Base-by-base conservation (phyloP, 2,329 filamentous ascomycete genomes). In the Sporothrix pallida region DNA sequence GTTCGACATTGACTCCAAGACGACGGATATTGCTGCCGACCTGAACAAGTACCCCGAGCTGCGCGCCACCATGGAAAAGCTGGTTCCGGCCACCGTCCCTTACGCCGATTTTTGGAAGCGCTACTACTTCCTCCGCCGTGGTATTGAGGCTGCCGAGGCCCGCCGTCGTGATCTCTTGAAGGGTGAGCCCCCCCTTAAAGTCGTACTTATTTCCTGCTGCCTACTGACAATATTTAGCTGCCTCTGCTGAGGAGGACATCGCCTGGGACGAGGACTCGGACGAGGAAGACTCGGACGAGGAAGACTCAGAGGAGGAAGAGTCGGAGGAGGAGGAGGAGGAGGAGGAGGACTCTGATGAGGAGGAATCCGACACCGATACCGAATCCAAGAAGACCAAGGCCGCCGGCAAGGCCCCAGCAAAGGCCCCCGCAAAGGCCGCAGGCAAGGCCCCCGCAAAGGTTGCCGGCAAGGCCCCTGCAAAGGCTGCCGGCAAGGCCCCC, bases 111-210 rank as follows among this genome's bases (percentile, higher is more conserved):
- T 99, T 81, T 99, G 96, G 95, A 92, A 89, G 80, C 88, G 96
- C 73, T 99, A 99, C 83, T 98, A 98, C 81, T 99, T 97, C 85
- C 84, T 98, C 76, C 88, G 95, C 79, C 92, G 97, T 79, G 93
- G 96, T 17, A 92, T 99, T 76, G 95, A 98, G 84, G 95, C 93
- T 37, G 95, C 97, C 74, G 96, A 99, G 83, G 91, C 92, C 79
- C 90, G 93, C 81, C 88, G 96, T 81, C 91, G 92, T 78, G 96
- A 99, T 81, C 87, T 99, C 73, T 85, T 99, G 26, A 97, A 97
- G 83, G 95, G 95, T 97, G 85, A 76, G 31, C 3, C 31, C 31
- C 31, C 31, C 31, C 31, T 7, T 7, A 56, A 58, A 75, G 73
- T 71, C 46, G 52, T 44, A 63, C 37, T 31, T 5, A 7, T 46